Percentiles rank a stretch among this genome's conserved stretches.
Evolutionary conservation across 305 asterid genomes (phyloP).

Genomic region (Fraxinus nigra): DNA sequence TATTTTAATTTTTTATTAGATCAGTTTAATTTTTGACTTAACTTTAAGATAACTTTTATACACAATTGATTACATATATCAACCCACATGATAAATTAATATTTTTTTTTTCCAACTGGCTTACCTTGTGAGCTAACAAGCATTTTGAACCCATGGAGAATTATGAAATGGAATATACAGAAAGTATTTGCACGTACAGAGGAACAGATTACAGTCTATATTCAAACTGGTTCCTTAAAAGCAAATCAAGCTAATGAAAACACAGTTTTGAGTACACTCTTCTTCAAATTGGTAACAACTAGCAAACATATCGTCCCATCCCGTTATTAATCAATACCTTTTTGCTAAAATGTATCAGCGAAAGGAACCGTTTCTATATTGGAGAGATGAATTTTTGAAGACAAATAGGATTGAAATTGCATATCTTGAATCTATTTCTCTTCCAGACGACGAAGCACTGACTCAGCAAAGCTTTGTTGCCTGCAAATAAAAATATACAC

Average conservation of each 20-base stretch:
- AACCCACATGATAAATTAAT: no score
- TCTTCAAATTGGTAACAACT: not conserved
- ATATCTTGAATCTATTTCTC: constrained; percentile 37
- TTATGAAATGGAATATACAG: not conserved
- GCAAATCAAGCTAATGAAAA: not conserved
- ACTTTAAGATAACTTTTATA: no score
- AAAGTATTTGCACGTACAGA: not conserved
- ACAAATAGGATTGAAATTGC: not conserved
- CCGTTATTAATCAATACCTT: not conserved
- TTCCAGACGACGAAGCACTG: constrained; percentile 53
- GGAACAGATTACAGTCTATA: not conserved
- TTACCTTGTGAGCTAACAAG: not conserved
- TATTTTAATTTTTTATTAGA: no score
- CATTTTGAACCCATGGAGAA: not conserved
- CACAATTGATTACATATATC: no score
- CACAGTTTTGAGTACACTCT: not conserved
- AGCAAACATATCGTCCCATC: not conserved
- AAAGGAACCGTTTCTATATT: not conserved
- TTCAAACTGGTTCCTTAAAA: not conserved
- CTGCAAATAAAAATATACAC: constrained; percentile 34
- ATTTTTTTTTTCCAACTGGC: not conserved
- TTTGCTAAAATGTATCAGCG: not conserved
- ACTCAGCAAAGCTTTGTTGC: constrained; percentile 67
- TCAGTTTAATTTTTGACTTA: no score
- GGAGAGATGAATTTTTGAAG: not conserved